Conservation (phyloP, 805 yeast species). For the Tetrapisispora namnaoensis region DNA sequence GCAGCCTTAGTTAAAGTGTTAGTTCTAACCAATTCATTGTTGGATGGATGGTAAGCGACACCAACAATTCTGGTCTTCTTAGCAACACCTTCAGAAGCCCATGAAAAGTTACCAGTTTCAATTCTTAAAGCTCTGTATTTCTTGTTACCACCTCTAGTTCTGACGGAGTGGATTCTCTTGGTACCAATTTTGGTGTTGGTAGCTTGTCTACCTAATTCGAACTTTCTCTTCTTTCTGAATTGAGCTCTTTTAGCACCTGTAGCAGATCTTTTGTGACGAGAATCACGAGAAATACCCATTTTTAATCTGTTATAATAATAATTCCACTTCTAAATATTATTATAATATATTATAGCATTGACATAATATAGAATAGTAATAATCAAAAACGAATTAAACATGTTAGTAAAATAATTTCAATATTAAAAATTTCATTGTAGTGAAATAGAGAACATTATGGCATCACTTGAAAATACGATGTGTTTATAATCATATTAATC, state of each 20-base stretch:
- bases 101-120: slow-evolving; percentile 98
- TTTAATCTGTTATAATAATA: slow-evolving; percentile 26
- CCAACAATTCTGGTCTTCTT: slow-evolving; percentile 98
- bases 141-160: slow-evolving; percentile 99
- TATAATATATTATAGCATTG: not conserved
- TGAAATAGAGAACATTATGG: not conserved
- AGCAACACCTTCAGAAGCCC: slow-evolving; percentile 98
- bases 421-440: not conserved
- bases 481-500: not conserved
- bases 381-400: not conserved
- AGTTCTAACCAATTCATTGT: slow-evolving; percentile 99
- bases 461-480: not conserved
- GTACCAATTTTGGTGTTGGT: slow-evolving; percentile 99
- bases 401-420: slow-evolving; percentile 2
- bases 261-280: slow-evolving; percentile 99
- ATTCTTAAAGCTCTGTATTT: slow-evolving; percentile 99
- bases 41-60: slow-evolving; percentile 98
- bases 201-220: slow-evolving; percentile 98
- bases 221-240: slow-evolving; percentile 99
- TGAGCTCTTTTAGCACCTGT: slow-evolving; percentile 99
- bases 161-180: slow-evolving; percentile 97
- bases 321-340: not conserved
- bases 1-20: slow-evolving; percentile 99
- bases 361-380: not conserved
- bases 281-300: slow-evolving; percentile 99